Percentiles rank a stretch among this genome's conserved stretches.
Conservation (phyloP, 768 basidiomycete species). For the Rhodosporidiobolus sp. region DNA sequence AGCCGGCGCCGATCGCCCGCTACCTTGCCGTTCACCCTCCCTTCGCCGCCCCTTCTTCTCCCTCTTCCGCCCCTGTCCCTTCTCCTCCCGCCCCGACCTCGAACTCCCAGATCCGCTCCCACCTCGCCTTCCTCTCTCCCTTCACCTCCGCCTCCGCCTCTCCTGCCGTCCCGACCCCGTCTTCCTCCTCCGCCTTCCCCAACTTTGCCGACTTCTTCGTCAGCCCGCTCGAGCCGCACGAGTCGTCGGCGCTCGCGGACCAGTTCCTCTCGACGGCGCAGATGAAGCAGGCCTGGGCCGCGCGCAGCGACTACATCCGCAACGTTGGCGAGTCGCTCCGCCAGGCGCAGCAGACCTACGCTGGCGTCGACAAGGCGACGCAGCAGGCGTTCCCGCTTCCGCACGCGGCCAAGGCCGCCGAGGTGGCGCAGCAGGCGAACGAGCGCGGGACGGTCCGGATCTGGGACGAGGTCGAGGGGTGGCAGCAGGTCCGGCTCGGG, state of each 20-base stretch:
- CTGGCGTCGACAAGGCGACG: not conserved
- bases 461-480: constrained; percentile 32
- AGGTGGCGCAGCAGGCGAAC: not conserved
- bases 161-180: not conserved
- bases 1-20: constrained; percentile 19
- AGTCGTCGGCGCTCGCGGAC: constrained; percentile 22
- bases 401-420: not conserved
- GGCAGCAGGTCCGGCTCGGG: constrained; percentile 10
- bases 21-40: constrained; percentile 37
- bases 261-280: constrained; percentile 31
- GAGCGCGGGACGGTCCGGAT: constrained; percentile 25
- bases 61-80: not conserved
- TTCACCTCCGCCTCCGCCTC: not conserved
- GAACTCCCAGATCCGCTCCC: not conserved
- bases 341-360: constrained; percentile 13
- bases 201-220: constrained; percentile 26
- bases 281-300: constrained; percentile 21
- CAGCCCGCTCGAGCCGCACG: constrained; percentile 31
- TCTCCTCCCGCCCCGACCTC: not conserved
- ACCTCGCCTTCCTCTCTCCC: constrained; percentile 21
- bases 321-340: constrained; percentile 19
- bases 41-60: constrained; percentile 12
- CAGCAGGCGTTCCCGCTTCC: not conserved
- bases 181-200: constrained; percentile 2
- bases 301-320: constrained; percentile 15